A percentile compares a stretch with the other conserved stretches of the same genome.
These are phyloP conservation scores for Miamiensis avidus DNA, from an alignment of 169 alveolate species.

Conservation along the genomic window DNA sequence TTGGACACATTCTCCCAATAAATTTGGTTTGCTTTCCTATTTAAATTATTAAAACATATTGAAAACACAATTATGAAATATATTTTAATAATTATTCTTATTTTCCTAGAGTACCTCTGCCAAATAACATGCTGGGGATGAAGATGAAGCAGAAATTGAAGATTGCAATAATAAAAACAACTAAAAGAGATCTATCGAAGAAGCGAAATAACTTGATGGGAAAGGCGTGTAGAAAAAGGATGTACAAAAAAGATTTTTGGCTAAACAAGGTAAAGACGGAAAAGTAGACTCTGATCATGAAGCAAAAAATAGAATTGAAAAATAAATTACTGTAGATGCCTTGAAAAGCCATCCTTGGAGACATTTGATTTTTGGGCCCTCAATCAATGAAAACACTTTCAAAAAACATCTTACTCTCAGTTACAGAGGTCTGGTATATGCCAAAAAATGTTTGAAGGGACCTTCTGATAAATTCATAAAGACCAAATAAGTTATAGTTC, in stretches of 20 bases:
- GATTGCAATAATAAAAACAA: neutral
- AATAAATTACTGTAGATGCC: slow-evolving; percentile 20
- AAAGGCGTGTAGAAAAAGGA: neutral
- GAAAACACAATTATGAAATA: too few relatives aligned
- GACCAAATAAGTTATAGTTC: slow-evolving; percentile 27
- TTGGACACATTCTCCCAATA: too few relatives aligned
- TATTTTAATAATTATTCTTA: too few relatives aligned
- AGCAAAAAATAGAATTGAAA: slow-evolving; percentile 4
- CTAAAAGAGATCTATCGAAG: too few relatives aligned
- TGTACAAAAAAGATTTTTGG: neutral
- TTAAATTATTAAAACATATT: too few relatives aligned
- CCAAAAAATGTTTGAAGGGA: slow-evolving; percentile 42
- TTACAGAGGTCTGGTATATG: slow-evolving; percentile 42
- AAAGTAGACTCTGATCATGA: slow-evolving; percentile 20
- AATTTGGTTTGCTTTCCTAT: too few relatives aligned
- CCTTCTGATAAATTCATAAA: slow-evolving; percentile 42
- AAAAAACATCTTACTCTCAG: slow-evolving; percentile 39
- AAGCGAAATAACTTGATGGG: neutral
- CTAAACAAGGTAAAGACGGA: neutral
- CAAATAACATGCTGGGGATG: neutral
- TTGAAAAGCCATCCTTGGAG: slow-evolving; percentile 36
- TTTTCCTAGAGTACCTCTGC: neutral
- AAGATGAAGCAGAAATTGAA: neutral
- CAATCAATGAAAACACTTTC: slow-evolving; percentile 26
- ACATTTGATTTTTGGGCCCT: slow-evolving; percentile 38